These are phyloP conservation scores for Trichoderma koningiopsis DNA, from an alignment of 2,329 filamentous ascomycete genomes.

Conservation along the genomic window DNA sequence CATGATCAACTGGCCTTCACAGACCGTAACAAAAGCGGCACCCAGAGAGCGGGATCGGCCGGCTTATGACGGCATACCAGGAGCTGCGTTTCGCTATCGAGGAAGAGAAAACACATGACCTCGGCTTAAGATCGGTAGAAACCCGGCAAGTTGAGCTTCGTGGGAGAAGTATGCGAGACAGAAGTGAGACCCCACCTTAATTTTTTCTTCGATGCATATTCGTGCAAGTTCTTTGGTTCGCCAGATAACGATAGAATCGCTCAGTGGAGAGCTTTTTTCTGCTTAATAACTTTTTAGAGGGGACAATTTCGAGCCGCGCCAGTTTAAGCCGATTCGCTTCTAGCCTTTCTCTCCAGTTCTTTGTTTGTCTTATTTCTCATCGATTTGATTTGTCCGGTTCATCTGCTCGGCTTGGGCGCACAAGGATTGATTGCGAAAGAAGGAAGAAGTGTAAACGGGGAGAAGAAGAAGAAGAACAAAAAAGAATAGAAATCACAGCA, in stretches of 20 bases:
- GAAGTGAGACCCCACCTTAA: neutral
- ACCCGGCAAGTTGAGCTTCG: neutral
- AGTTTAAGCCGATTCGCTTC: neutral
- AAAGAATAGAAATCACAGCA: neutral
- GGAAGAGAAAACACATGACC: slow-evolving; percentile 23
- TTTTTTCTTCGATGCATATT: slow-evolving; percentile 5
- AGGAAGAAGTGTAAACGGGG: neutral
- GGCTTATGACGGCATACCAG: slow-evolving; percentile 37
- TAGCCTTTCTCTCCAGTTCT: neutral
- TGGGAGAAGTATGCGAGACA: neutral
- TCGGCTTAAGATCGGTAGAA: slow-evolving; percentile 37
- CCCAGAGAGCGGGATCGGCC: slow-evolving; percentile 20
- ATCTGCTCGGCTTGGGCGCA: neutral
- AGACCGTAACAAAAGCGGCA: neutral
- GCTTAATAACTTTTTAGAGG: slow-evolving; percentile 21
- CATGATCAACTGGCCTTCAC: neutral
- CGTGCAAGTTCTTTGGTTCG: slow-evolving; percentile 7
- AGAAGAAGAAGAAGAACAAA: neutral
- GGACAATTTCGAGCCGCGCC: slow-evolving; percentile 19
- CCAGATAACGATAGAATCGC: slow-evolving; percentile 20
- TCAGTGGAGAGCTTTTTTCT: slow-evolving; percentile 3
- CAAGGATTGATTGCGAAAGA: slow-evolving; percentile 2
- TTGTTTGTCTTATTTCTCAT: neutral
- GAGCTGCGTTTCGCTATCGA: slow-evolving; percentile 30
- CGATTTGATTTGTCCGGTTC: neutral